Evolutionary conservation across 208 protist genomes (phyloP), one percentile per base, ranked within the genome.

Genomic region (Leishmania tropica): DNA sequence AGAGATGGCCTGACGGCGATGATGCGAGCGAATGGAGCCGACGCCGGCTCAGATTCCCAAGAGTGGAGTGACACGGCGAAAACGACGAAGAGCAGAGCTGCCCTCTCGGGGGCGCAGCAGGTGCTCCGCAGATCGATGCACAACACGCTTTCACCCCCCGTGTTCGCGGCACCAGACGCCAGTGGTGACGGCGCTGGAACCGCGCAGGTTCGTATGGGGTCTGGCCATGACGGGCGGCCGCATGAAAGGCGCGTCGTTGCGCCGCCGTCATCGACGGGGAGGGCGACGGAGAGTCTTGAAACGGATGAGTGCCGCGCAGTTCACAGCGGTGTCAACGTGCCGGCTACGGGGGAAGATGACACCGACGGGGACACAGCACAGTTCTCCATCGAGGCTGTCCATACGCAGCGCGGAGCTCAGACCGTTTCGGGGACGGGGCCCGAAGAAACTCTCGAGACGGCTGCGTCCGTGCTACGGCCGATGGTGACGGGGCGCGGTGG

Each of bases 101-200:
- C 45, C 2, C 5, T 79, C 21, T 58, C 82, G 0, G 82, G 64
- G 0, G 82, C 82, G 45, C 78, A 76, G 47, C 78, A 76, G 11
- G 73, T 79, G 17, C 70, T 85, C 40, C 71, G 82, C 45, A 65
- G 76, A 40, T 85, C 82, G 3, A 82, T 85, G 82, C 72, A 70
- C 5, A 74, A 79, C 31, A 75, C 58, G 51, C 80, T 81, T n/a
- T 75, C 56, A 2, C 73, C 78, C 0, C 35, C 51, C 1, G 73
- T 24, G 42, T 79, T 81, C 37, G 75, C 24, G n/a, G 15, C 37
- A 15, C 13, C 40, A 15, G 48, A 62, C 19, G 35, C 15, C 53
- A 6, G 19, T 24, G 10, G 31, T 6, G 24, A 21, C 40, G 53
- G 42, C 21, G 31, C 35, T 13, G 37, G 5, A 10, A 31, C 31